phyloP scores from a whole-genome alignment of 208 protist species.

The Cochliopodium minus region DNA sequence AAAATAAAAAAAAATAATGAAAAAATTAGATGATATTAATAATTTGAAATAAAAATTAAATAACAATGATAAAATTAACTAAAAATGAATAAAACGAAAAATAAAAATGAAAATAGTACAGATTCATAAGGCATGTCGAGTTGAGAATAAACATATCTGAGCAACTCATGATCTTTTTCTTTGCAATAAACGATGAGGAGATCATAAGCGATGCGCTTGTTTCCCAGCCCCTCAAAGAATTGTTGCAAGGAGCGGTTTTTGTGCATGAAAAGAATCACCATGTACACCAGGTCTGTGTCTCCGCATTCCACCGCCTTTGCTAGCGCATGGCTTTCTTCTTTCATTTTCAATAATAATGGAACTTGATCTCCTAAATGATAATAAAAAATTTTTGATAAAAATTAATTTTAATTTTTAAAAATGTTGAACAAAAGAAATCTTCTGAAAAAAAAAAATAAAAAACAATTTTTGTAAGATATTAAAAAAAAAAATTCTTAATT shows the following conservation, averaged over 20 bases:
- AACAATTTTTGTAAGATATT: too few relatives aligned
- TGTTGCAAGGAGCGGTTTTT: neutral
- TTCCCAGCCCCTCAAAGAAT: neutral
- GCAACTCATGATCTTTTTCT: neutral
- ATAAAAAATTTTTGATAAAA: too few relatives aligned
- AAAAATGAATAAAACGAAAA: too few relatives aligned
- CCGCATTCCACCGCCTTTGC: constrained; percentile 15
- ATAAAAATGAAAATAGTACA: too few relatives aligned
- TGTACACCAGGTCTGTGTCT: constrained; percentile 18
- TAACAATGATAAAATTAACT: too few relatives aligned
- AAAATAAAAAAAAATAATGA: too few relatives aligned
- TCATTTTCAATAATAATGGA: constrained; percentile 17
- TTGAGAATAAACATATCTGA: neutral
- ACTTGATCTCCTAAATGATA: constrained; percentile 20
- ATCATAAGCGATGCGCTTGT: neutral
- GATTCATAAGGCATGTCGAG: neutral
- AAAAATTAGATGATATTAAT: too few relatives aligned
- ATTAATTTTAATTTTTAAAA: too few relatives aligned
- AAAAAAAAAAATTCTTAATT: too few relatives aligned
- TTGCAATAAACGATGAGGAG: constrained; percentile 9
- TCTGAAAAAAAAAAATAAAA: too few relatives aligned
- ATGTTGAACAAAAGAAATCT: too few relatives aligned
- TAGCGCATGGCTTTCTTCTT: constrained; percentile 11
- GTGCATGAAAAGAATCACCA: neutral
- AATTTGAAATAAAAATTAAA: too few relatives aligned